Percentiles rank a stretch among this genome's conserved stretches.
Conservation (phyloP, 2,329 filamentous ascomycete species). For the Arthrocladium fulminans region DNA sequence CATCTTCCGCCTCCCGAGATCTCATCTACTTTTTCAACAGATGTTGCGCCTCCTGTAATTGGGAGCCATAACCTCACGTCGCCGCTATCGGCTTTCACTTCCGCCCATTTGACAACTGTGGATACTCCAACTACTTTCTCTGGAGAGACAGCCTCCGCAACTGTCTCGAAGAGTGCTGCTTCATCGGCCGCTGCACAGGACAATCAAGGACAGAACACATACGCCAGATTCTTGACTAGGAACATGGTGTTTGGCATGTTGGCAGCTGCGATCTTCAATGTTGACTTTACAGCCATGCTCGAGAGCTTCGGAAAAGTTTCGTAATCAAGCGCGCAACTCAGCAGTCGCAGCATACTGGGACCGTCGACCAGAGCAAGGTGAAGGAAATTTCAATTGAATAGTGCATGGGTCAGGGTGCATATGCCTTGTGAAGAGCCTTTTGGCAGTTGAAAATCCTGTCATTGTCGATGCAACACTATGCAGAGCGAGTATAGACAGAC, state of each 20-base stretch:
- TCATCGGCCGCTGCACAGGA: neutral
- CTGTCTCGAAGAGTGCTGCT: neutral
- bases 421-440: no score
- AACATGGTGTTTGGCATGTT: neutral
- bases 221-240: neutral
- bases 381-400: no score
- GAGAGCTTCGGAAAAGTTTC: no score
- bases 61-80: neutral
- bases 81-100: neutral
- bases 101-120: neutral
- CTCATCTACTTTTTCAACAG: no score
- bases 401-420: no score
- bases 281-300: slow-evolving; percentile 1
- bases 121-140: neutral
- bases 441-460: no score
- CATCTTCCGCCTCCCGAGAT: neutral
- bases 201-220: neutral
- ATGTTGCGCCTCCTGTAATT: neutral
- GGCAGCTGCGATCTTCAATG: neutral
- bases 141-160: neutral
- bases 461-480: no score
- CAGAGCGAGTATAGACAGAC: no score
- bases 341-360: no score
- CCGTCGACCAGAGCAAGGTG: no score
- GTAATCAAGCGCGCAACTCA: no score